phyloP scores from a whole-genome alignment of 139 green algal genomes.

The Zygnema cylindricum region DNA sequence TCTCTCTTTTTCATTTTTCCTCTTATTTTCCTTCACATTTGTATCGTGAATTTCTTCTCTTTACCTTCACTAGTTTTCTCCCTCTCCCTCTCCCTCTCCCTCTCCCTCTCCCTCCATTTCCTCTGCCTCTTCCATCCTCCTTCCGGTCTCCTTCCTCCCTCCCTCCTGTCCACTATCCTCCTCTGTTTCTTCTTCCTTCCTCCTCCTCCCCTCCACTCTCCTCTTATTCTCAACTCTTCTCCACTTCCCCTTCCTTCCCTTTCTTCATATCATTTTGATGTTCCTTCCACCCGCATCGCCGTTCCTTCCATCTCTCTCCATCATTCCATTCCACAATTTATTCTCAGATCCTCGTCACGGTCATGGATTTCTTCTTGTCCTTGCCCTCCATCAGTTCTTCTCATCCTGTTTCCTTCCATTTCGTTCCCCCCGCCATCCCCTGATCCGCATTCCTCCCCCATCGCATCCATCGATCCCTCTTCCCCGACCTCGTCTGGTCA shows the following conservation, averaged over 20 bases:
- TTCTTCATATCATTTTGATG: neutral
- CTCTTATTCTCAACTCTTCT: neutral
- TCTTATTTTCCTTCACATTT: neutral
- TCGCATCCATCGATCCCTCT: neutral
- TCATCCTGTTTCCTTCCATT: neutral
- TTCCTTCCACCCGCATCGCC: neutral
- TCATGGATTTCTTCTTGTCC: neutral
- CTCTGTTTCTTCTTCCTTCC: neutral
- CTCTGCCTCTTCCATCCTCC: neutral
- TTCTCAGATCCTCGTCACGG: neutral
- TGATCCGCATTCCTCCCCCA: neutral
- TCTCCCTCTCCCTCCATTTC: neutral
- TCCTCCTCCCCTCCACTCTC: neutral
- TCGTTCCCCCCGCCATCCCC: neutral
- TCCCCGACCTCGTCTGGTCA: neutral
- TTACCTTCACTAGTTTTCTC: neutral
- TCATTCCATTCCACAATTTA: neutral
- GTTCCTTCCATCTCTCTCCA: neutral
- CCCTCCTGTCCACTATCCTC: neutral
- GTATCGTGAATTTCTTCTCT: neutral
- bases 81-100: too few relatives aligned
- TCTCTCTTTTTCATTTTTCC: too few relatives aligned
- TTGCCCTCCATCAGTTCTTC: neutral
- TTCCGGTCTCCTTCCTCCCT: neutral
- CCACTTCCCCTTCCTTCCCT: neutral